Conservation (phyloP, 306 rosid species). For the Vachellia pachyceras region DNA sequence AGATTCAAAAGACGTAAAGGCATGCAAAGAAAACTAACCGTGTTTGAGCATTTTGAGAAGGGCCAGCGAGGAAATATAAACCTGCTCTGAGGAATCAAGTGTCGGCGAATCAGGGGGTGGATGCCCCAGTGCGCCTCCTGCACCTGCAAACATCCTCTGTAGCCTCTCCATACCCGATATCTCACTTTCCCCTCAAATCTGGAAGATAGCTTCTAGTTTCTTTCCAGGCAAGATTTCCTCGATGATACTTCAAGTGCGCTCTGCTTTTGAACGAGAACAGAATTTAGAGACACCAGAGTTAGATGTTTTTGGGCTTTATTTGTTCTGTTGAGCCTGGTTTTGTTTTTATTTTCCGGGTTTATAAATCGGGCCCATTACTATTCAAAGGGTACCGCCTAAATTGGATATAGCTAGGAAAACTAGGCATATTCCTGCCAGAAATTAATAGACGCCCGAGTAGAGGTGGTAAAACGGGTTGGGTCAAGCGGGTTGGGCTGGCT, state of each 20-base stretch:
- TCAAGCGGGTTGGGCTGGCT: too few species aligned
- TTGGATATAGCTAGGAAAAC: neutral
- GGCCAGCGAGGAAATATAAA: conserved; percentile 90
- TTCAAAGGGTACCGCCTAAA: too few species aligned
- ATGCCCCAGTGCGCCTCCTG: conserved; percentile 91
- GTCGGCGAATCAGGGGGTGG: conserved; percentile 96
- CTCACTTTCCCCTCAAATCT: neutral
- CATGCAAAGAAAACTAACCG: conserved; percentile 45
- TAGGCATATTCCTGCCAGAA: too few species aligned
- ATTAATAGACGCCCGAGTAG: too few species aligned
- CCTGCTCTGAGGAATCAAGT: conserved; percentile 89
- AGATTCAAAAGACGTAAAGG: neutral
- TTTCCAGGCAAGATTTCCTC: conserved; percentile 35
- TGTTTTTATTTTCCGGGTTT: too few species aligned
- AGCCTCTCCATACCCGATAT: conserved; percentile 86
- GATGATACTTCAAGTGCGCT: neutral
- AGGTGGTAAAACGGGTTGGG: too few species aligned
- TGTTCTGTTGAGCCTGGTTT: too few species aligned
- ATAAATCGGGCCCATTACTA: neutral
- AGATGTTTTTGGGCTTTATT: neutral
- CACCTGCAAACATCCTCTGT: conserved; percentile 93
- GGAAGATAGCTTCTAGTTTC: neutral
- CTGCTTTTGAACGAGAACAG: neutral
- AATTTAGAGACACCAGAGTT: neutral
- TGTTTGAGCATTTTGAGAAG: conserved; percentile 97